Base-by-base conservation (phyloP, 2,329 filamentous ascomycete species). In the Pseudovirgaria hyperparasitica region DNA sequence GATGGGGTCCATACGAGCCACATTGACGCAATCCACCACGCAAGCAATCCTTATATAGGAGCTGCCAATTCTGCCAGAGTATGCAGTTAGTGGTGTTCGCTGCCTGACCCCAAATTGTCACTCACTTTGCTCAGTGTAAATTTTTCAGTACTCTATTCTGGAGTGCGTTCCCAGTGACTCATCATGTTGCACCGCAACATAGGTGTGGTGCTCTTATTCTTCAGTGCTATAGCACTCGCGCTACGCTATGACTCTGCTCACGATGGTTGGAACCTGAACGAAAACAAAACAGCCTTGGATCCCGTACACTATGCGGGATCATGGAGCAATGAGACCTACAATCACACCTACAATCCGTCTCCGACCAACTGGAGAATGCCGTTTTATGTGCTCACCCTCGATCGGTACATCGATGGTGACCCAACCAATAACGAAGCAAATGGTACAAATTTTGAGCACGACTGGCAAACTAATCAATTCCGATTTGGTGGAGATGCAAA, bases 351-450 rank as follows among this genome's bases (percentile, higher is more conserved):
- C 37, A 44, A 52, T 11, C 50, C 57, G 1, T 76, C 71, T 12
- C 72, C 73, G 1, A 44, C 54, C 0, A 76, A 70, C 38, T 78
- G 73, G 73, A 61, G 73, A 15, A 65, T 77, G 34, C 73, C 73
- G 0, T 69, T 76, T 41, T 78, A 78, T 44, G 73, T 70, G 6
- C 52, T 77, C 23, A 74, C 75, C 42, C 49, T 75, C 8, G 72
- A 77, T 44, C 58, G 70, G 32, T 77, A 68, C 39, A 70, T 73
- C 22, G 76, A 77, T 39, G 72, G 72, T 12, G 66, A 77, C 38
- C 72, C 72, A 6, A 58, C 57, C 3, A 77, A 77, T 41, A 72
- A 77, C 43, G 65, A 76, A 39, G 62, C 63, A 22, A 76, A 76
- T 43, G 64, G 59, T 7, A 75, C 71, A 1, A 35, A 58, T 3